A percentile compares a stretch with the other conserved stretches of the same genome.
phyloP scores from a whole-genome alignment of 345 rosid species.

The Arabis hirsuta region DNA sequence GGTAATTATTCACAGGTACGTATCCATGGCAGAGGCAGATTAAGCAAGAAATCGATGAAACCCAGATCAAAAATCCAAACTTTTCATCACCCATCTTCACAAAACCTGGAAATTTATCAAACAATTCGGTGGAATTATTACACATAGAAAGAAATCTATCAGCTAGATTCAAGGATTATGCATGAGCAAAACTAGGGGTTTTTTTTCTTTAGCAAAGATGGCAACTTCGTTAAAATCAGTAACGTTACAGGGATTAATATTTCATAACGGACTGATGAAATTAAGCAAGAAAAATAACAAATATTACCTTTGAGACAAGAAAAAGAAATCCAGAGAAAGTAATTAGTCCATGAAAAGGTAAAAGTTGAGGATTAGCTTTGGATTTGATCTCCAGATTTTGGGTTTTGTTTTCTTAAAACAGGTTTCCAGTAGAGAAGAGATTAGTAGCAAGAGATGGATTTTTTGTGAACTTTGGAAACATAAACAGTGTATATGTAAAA shows the following conservation, averaged over 20 bases:
- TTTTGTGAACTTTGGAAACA: slow-evolving; percentile 13
- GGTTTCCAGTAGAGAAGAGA: slow-evolving; percentile 1
- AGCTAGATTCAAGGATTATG: slow-evolving; percentile 19
- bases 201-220: slow-evolving; percentile 17
- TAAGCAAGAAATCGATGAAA: slow-evolving; percentile 49
- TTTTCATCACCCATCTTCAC: slow-evolving; percentile 50
- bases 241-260: neutral
- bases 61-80: slow-evolving; percentile 46
- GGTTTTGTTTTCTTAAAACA: slow-evolving; percentile 13
- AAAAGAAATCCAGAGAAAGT: neutral
- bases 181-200: neutral
- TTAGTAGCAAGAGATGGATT: neutral
- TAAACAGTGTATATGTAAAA: neutral
- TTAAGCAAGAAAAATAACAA: slow-evolving; percentile 1
- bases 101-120: slow-evolving; percentile 31
- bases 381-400: slow-evolving; percentile 21
- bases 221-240: neutral
- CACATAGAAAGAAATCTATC: slow-evolving; percentile 4
- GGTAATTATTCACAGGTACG: slow-evolving; percentile 68
- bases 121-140: neutral
- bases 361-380: slow-evolving; percentile 16
- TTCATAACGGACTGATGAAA: slow-evolving; percentile 18
- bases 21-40: slow-evolving; percentile 58
- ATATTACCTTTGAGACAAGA: slow-evolving; percentile 34
- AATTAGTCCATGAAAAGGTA: slow-evolving; percentile 8